Evolutionary conservation across 495 filamentous ascomycete genomes (phyloP).

Genomic region (Trypethelium eluteriae): DNA sequence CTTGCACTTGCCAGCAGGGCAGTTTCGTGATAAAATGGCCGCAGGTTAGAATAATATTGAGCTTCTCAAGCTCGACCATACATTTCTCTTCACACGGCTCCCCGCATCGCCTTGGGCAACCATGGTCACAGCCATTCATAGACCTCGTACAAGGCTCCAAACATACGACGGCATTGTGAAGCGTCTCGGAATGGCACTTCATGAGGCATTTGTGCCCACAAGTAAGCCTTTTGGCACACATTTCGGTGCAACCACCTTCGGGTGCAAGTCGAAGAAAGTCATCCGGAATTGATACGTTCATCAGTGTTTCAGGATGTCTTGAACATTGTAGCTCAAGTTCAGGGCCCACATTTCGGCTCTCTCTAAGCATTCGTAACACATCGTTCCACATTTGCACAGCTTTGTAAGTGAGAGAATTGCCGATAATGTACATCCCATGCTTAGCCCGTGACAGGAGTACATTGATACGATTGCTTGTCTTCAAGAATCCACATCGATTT

Average conservation of each 20-base stretch:
- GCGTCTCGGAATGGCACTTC: slow-evolving; percentile 59
- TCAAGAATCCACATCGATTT: slow-evolving; percentile 62
- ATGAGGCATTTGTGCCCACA: slow-evolving; percentile 67
- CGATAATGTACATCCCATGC: slow-evolving; percentile 81
- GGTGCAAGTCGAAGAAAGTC: slow-evolving; percentile 57
- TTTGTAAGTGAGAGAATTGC: slow-evolving; percentile 53
- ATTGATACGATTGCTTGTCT: slow-evolving; percentile 71
- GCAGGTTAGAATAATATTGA: slow-evolving; percentile 46
- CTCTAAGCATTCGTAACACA: slow-evolving; percentile 50
- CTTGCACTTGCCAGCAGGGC: slow-evolving; percentile 47
- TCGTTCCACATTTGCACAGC: slow-evolving; percentile 62
- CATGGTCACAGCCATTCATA: slow-evolving; percentile 51
- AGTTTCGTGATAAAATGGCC: slow-evolving; percentile 47
- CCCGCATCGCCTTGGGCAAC: slow-evolving; percentile 55
- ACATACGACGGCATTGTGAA: slow-evolving; percentile 59
- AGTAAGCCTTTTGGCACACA: slow-evolving; percentile 51
- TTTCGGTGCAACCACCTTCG: slow-evolving; percentile 61
- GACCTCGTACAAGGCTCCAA: slow-evolving; percentile 52
- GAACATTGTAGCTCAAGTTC: slow-evolving; percentile 56
- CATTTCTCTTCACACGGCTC: slow-evolving; percentile 49
- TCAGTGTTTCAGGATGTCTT: slow-evolving; percentile 53
- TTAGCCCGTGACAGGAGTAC: slow-evolving; percentile 63
- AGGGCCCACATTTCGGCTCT: slow-evolving; percentile 45
- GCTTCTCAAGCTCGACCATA: slow-evolving; percentile 32
- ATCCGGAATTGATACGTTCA: slow-evolving; percentile 51